A percentile compares a stretch with the other conserved stretches of the same genome.
Evolutionary conservation across 371 early-diverging fungal genomes (phyloP).

Genomic region (Syncephalastrum contaminatum): DNA sequence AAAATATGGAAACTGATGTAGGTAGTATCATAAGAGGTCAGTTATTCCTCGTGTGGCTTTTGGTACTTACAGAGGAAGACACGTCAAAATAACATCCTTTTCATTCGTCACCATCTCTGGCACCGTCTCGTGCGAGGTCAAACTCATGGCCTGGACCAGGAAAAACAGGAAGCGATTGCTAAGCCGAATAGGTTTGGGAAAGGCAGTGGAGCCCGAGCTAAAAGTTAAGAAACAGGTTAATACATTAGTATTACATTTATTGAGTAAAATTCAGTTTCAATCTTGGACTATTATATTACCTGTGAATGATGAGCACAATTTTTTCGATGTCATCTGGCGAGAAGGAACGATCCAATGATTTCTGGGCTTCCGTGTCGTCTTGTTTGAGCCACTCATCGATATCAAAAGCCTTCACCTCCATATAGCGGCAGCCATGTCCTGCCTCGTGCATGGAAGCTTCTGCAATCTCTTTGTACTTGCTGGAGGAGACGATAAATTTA

Average conservation of each 20-base stretch:
- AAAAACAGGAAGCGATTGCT: conserved; percentile 16
- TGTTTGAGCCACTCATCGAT: conserved; percentile 4
- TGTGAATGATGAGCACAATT: background rate
- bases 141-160: background rate
- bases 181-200: conserved; percentile 24
- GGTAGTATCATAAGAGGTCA: too few relatives aligned
- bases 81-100: conserved; percentile 5
- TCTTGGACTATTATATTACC: too few relatives aligned
- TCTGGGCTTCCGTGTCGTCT: too few relatives aligned
- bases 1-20: conserved; percentile 7
- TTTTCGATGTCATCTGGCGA: conserved; percentile 1
- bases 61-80: conserved; percentile 9
- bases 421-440: background rate
- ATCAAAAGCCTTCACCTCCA: conserved; percentile 7
- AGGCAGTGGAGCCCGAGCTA: conserved; percentile 22
- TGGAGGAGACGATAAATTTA: conserved; percentile 8
- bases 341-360: background rate
- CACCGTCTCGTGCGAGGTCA: background rate
- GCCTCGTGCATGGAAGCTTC: background rate
- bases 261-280: too few relatives aligned
- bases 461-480: conserved; percentile 6
- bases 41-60: too few relatives aligned
- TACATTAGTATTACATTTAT: too few relatives aligned
- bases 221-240: background rate
- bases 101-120: background rate